These are phyloP conservation scores for Pleurostoma richardsiae DNA, from an alignment of 2,329 filamentous ascomycete species.

Conservation along the genomic window DNA sequence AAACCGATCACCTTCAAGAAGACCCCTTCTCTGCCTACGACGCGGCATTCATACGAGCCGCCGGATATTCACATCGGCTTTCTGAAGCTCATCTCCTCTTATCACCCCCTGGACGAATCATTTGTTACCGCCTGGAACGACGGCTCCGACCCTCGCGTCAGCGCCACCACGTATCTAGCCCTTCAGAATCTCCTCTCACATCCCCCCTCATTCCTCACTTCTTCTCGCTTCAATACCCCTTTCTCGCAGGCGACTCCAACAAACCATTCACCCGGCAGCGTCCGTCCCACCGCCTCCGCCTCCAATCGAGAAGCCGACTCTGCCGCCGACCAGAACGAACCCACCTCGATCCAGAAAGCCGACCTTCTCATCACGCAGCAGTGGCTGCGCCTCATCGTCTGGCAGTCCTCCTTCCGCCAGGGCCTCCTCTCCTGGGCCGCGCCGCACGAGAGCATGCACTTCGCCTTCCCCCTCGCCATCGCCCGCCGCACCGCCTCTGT, in stretches of 20 bases:
- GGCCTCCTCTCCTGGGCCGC: slow-evolving; percentile 57
- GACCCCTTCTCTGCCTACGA: slow-evolving; percentile 50
- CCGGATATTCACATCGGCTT: slow-evolving; percentile 52
- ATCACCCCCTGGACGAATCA: slow-evolving; percentile 57
- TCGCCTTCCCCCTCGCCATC: slow-evolving; percentile 58
- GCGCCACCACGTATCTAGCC: slow-evolving; percentile 25
- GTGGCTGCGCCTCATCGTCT: slow-evolving; percentile 67
- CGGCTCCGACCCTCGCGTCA: slow-evolving; percentile 31
- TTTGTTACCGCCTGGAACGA: slow-evolving; percentile 64
- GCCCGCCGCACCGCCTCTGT: slow-evolving; percentile 49
- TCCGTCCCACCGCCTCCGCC: slow-evolving; percentile 19
- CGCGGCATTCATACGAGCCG: slow-evolving; percentile 45
- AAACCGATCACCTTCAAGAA: slow-evolving; percentile 57
- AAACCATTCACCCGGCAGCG: slow-evolving; percentile 31
- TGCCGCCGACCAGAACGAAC: slow-evolving; percentile 33
- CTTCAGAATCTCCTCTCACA: slow-evolving; percentile 26
- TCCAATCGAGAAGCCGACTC: slow-evolving; percentile 1
- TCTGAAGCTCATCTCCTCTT: slow-evolving; percentile 54
- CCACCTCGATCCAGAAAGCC: slow-evolving; percentile 63
- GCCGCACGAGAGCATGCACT: slow-evolving; percentile 54
- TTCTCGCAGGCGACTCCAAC: slow-evolving; percentile 24
- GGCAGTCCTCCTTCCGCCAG: slow-evolving; percentile 65
- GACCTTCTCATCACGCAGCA: slow-evolving; percentile 66
- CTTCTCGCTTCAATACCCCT: slow-evolving; percentile 13
- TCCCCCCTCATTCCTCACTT: slow-evolving; percentile 22